Evolutionary conservation across 768 basidiomycete genomes (phyloP), one percentile per base, ranked within the genome.

Genomic region (Hydnomerulius pinastri): DNA sequence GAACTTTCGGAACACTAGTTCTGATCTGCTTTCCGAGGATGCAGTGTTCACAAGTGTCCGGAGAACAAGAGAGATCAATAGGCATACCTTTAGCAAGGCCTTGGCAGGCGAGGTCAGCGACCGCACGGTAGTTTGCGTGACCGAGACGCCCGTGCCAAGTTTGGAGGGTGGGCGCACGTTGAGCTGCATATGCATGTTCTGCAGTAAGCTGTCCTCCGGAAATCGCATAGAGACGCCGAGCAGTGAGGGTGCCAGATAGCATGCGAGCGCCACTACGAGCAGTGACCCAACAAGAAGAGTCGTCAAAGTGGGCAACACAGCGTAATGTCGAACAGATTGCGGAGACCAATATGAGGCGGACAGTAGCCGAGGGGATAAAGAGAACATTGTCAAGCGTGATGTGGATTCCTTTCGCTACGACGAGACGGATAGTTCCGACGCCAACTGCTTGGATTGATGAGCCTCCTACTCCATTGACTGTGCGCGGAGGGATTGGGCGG

Each of bases 1-100:
- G 42, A 20, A 50, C 46, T 50, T 69, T 68, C 0, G 71, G 71
- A 6, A 75, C 64, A 7, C 63, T 54, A 1, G 54, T 55, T 17
- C 54, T 55, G 0, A 58, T 64, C 69, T 75, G 72, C 54, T 74
- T 74, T 4, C 73, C 70, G 28, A 66, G 61, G 32, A 73, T 62
- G 46, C 73, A 74, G 20, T 53, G 51, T 37, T 69, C 60, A 60
- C 71, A 72, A 54, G 61, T 65, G 2, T 62, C 55, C 3, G 66
- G 65, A 10, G 20, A 13, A 6, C 13, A 42, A 35, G 43, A 51
- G 2, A 51, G 42, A 29, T 43, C 24, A 43, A 49, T 43, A n/a
- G 50, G 50, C 50, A 51, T 51, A 51, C 50, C 50, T 15, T 6
- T 44, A 21, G 35, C 43, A 11, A 50, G 41, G 13, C 56, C 49